Evolutionary conservation across 1,139 yeast genomes (phyloP).

Genomic region (Suhomyces choctaworum): DNA sequence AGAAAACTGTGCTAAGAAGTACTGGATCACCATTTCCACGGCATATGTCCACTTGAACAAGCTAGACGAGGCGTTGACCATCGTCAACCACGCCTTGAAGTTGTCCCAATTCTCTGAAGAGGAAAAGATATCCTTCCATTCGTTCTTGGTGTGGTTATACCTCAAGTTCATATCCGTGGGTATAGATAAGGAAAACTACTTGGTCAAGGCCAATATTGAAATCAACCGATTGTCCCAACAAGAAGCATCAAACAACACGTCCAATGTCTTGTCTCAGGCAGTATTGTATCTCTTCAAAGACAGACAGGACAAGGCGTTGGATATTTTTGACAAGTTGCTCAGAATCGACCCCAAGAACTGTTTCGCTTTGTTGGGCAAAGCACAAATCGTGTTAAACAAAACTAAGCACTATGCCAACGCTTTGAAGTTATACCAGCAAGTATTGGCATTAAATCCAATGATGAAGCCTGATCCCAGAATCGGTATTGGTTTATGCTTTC

Average conservation of each 20-base stretch:
- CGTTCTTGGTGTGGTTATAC: conserved; percentile 74
- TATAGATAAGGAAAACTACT: conserved; percentile 25
- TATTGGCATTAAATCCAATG: conserved; percentile 72
- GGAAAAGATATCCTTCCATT: conserved; percentile 56
- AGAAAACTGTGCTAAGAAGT: conserved; percentile 72
- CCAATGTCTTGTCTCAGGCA: conserved; percentile 63
- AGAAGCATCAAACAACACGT: conserved; percentile 21
- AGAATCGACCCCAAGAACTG: conserved; percentile 57
- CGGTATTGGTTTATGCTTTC: conserved; percentile 92
- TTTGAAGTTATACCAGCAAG: conserved; percentile 79
- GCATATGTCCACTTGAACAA: conserved; percentile 72
- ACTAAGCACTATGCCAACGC: conserved; percentile 70
- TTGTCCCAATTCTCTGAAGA: conserved; percentile 41
- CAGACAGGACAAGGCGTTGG: conserved; percentile 65
- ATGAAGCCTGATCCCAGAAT: conserved; percentile 89
- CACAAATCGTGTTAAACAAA: conserved; percentile 72
- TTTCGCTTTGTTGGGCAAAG: conserved; percentile 81
- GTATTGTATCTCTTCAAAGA: conserved; percentile 48
- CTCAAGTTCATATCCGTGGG: conserved; percentile 38
- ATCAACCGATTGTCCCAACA: conserved; percentile 19
- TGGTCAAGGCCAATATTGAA: conserved; percentile 26
- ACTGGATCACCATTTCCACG: conserved; percentile 81
- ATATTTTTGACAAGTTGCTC: conserved; percentile 56
- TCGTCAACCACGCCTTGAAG: conserved; percentile 61
- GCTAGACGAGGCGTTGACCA: conserved; percentile 61